Percentiles rank a stretch among this genome's conserved stretches.
phyloP scores from a whole-genome alignment of 148 eudicot genomes.

The Camellia lanceoleosa region DNA sequence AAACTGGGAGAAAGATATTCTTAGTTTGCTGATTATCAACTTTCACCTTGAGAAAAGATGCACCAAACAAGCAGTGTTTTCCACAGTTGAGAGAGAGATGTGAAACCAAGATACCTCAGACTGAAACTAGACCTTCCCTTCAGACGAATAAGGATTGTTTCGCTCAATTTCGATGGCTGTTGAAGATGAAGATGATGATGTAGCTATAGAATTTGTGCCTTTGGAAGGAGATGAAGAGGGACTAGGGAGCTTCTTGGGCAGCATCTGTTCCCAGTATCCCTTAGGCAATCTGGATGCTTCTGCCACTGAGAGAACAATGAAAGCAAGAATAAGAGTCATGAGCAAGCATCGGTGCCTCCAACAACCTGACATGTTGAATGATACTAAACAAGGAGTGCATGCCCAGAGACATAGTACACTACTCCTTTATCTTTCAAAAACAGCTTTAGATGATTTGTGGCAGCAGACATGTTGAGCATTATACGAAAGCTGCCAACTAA shows the following conservation, averaged over 20 bases:
- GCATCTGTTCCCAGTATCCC: slow-evolving; percentile 71
- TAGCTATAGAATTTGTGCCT: slow-evolving; percentile 57
- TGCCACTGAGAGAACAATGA: slow-evolving; percentile 29
- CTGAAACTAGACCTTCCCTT: slow-evolving; percentile 44
- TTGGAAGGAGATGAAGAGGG: slow-evolving; percentile 75
- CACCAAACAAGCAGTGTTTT: background rate
- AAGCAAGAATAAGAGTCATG: slow-evolving; percentile 41
- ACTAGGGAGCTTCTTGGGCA: slow-evolving; percentile 67
- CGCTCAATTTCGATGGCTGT: slow-evolving; percentile 29
- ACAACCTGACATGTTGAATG: slow-evolving; percentile 38
- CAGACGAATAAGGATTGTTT: slow-evolving; percentile 29
- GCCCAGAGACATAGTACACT: background rate
- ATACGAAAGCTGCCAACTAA: slow-evolving; percentile 52
- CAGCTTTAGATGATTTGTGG: slow-evolving; percentile 33
- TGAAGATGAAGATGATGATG: slow-evolving; percentile 26
- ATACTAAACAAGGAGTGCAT: background rate
- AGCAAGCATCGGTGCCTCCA: slow-evolving; percentile 42
- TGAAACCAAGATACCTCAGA: background rate
- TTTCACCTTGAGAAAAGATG: too few relatives aligned
- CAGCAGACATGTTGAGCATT: slow-evolving; percentile 66
- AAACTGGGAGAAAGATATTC: too few relatives aligned
- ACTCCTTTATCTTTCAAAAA: slow-evolving; percentile 23
- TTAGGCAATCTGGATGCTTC: slow-evolving; percentile 70
- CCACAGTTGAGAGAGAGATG: background rate
- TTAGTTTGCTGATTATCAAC: too few relatives aligned